These are phyloP conservation scores for Rhizophlyctis rosea DNA, from an alignment of 192 early-diverging fungal genomes.

Conservation along the genomic window DNA sequence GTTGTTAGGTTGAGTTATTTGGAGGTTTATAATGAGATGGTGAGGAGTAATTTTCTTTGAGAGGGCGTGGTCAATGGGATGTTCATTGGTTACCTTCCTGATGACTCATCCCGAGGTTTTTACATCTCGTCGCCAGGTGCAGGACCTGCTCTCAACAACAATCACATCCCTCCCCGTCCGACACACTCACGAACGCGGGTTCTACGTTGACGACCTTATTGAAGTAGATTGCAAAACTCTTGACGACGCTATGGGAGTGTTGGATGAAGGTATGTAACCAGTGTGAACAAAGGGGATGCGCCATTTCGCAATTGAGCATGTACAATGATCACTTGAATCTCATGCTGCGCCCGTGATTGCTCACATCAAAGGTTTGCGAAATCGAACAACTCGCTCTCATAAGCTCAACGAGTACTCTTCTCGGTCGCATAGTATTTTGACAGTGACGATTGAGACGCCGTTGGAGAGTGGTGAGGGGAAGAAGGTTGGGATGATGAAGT, in stretches of 20 bases:
- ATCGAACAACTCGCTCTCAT: slow-evolving; percentile 53
- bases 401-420: slow-evolving; percentile 55
- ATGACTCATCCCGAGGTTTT: neutral
- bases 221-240: slow-evolving; percentile 48
- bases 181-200: slow-evolving; percentile 41
- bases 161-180: slow-evolving; percentile 38
- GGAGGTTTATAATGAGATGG: slow-evolving; percentile 59
- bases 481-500: slow-evolving; percentile 49
- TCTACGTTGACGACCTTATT: slow-evolving; percentile 54
- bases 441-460: slow-evolving; percentile 44
- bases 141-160: slow-evolving; percentile 46
- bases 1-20: slow-evolving; percentile 43
- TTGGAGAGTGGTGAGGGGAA: slow-evolving; percentile 5
- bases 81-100: neutral
- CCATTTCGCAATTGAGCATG: neutral
- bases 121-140: slow-evolving; percentile 22
- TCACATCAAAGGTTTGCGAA: slow-evolving; percentile 44
- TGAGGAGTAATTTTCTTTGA: slow-evolving; percentile 7
- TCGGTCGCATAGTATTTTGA: slow-evolving; percentile 53
- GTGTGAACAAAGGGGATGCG: slow-evolving; percentile 13
- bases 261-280: slow-evolving; percentile 49
- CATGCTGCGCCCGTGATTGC: slow-evolving; percentile 8
- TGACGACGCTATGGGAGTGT: slow-evolving; percentile 51
- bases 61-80: too few relatives aligned
- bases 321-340: neutral